Base-by-base conservation (phyloP, 805 yeast genomes). In the Clavispora fructus region DNA sequence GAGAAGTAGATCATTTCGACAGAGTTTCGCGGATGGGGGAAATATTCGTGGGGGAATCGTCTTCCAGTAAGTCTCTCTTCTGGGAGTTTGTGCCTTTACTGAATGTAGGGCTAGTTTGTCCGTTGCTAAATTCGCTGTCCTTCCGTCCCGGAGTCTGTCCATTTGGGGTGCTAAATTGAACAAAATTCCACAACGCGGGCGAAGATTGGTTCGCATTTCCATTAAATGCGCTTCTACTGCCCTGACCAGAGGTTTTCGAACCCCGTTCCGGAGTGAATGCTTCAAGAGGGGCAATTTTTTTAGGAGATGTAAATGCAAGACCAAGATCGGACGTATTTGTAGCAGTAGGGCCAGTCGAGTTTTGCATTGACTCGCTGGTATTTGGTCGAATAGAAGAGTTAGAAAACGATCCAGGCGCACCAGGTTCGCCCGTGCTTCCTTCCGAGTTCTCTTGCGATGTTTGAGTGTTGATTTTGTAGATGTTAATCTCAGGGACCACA, bases 141-240 rank as follows among this genome's bases (percentile, higher is more conserved):
- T 71, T 68, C 27, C 74, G 47, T 33, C 65, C 52, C 1, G 77
- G 74, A 0, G 74, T 71, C 49, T 71, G 75, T 8, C 71, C 74
- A 45, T 69, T 69, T 4, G 75, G 76, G 6, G 75, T 72, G 47
- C 72, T 68, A 47, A 91, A 82, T 58, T 90, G 96, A 59, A 91
- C 88, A 67, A 87, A 83, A 61, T 86, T 87, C 97, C 97, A 88
- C 48, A 91, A 79, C 14, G 96, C 97, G 1, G 98, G 98, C 1
- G 96, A 87, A 28, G 85, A 79, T 68, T 65, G 78, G 67, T 69
- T 64, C 63, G 69, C 61, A 67, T 69, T 58, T 61, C 73, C 44
- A 9, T 53, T 43, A 13, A 47, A 42, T 28, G 56, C 49, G 6
- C 62, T 59, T 41, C 61, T 65, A 27, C 55, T 54, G 26, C 54